Conservation (phyloP, 2,329 filamentous ascomycete species). For the Apiospora marii region DNA sequence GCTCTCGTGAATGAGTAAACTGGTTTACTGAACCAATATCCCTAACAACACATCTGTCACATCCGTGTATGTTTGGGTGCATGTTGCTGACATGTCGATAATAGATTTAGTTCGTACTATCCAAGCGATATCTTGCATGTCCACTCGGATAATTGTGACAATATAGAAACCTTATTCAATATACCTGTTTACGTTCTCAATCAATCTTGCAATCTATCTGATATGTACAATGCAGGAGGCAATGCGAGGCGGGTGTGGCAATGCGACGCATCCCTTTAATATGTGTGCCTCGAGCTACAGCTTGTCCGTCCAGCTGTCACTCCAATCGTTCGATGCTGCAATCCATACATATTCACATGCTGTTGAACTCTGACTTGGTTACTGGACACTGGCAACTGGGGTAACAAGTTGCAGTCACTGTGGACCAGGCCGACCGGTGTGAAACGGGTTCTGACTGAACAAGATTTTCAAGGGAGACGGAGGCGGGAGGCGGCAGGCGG, state of each 20-base stretch:
- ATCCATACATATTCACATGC: neutral
- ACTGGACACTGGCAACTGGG: neutral
- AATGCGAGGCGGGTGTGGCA: neutral
- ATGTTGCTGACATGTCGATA: conserved; percentile 11
- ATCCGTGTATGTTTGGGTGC: conserved; percentile 1
- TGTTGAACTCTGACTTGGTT: neutral
- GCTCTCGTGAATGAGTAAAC: conserved; percentile 72
- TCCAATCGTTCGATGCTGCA: neutral
- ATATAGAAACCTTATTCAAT: neutral
- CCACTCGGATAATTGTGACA: neutral
- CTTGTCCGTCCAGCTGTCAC: neutral
- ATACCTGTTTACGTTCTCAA: neutral
- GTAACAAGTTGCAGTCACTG: neutral
- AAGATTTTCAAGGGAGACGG: neutral
- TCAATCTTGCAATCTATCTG: neutral
- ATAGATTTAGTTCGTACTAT: neutral
- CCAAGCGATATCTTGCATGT: neutral
- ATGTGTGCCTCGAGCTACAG: neutral
- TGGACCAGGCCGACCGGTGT: neutral
- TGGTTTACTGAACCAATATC: conserved; percentile 55
- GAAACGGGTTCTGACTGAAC: conserved; percentile 16
- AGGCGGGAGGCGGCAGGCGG: conserved; percentile 7
- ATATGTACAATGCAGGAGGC: neutral
- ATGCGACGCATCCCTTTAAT: neutral
- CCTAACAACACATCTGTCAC: neutral